phyloP scores from a whole-genome alignment of 2,329 filamentous ascomycete genomes.

The Sporothrix inflata region DNA sequence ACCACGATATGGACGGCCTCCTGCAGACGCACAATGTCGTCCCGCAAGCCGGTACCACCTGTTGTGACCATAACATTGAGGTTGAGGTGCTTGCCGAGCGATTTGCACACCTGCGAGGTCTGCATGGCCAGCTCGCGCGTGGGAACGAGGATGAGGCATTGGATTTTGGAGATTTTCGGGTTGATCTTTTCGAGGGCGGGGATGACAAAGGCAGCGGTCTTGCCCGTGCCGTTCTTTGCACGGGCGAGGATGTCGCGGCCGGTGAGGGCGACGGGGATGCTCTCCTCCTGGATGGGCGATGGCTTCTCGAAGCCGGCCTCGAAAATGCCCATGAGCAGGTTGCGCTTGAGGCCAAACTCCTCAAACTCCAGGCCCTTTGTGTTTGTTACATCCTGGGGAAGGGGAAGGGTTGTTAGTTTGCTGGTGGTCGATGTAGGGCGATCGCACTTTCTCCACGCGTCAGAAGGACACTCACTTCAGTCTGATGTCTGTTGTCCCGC shows the following conservation, averaged over 20 bases:
- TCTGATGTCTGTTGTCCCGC: constrained; percentile 75
- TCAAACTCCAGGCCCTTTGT: constrained; percentile 98
- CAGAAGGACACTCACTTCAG: constrained; percentile 47
- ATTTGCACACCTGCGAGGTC: constrained; percentile 99
- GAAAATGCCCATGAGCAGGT: constrained; percentile 98
- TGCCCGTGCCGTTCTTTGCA: constrained; percentile 98
- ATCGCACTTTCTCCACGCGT: too few species aligned
- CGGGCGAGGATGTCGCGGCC: constrained; percentile 93
- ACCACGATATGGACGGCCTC: constrained; percentile 97
- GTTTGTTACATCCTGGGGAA: constrained; percentile 77
- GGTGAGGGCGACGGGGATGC: constrained; percentile 93
- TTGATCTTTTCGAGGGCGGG: constrained; percentile 95
- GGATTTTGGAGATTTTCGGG: constrained; percentile 93
- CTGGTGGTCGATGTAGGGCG: not conserved
- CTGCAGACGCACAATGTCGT: constrained; percentile 93
- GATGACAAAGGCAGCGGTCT: constrained; percentile 97
- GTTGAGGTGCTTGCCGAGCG: constrained; percentile 91
- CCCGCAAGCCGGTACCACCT: constrained; percentile 89
- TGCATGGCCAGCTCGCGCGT: constrained; percentile 97
- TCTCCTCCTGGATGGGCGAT: constrained; percentile 98
- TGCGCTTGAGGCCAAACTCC: constrained; percentile 91
- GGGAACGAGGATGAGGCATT: constrained; percentile 93
- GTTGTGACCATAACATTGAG: constrained; percentile 99
- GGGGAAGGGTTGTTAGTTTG: not conserved
- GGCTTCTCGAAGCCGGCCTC: constrained; percentile 99